phyloP scores from a whole-genome alignment of 495 filamentous ascomycete species.

The Talaromyces adpressus region DNA sequence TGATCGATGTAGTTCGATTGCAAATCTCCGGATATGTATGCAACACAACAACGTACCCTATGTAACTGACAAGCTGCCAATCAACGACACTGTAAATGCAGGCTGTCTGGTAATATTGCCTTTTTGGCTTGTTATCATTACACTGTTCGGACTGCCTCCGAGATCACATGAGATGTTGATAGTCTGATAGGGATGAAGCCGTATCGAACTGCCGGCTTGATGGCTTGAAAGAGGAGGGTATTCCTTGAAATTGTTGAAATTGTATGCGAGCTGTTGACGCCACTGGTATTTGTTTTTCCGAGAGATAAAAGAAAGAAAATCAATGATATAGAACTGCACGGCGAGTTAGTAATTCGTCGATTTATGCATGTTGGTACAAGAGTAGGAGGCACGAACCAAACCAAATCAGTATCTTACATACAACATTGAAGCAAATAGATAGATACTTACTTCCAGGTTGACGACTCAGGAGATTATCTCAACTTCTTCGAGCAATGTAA shows the following conservation, averaged over 20 bases:
- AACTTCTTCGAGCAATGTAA: background rate
- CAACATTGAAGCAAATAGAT: background rate
- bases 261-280: background rate
- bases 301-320: background rate
- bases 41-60: background rate
- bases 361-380: background rate
- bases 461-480: background rate
- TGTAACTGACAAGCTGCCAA: background rate
- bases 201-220: background rate
- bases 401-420: background rate
- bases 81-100: background rate
- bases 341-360: background rate
- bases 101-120: background rate
- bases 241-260: background rate
- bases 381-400: background rate
- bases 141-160: background rate
- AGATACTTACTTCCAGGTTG: background rate
- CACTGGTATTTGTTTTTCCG: background rate
- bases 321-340: background rate
- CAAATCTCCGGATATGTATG: slow-evolving; percentile 1
- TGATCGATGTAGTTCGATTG: background rate
- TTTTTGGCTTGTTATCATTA: background rate
- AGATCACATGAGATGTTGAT: background rate
- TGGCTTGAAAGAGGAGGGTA: background rate
- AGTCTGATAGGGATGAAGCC: background rate